Evolutionary conservation across 352 stramenopile species (phyloP).

Genomic region (Globisporangium perplexum): DNA sequence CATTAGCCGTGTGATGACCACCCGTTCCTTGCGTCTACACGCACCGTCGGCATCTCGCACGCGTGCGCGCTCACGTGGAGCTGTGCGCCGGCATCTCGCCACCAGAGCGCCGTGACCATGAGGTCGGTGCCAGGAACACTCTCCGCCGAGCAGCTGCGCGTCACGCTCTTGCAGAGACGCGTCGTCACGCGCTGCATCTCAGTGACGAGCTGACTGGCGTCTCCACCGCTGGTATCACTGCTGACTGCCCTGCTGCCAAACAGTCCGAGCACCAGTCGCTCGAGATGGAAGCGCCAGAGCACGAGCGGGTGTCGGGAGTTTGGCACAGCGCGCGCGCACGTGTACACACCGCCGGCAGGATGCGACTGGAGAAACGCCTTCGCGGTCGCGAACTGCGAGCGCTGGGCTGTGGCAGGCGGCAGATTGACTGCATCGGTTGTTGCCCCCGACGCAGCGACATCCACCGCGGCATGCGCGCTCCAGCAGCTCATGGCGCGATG

Average conservation of each 20-base stretch:
- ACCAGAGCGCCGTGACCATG: slow-evolving; percentile 72
- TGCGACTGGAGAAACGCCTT: slow-evolving; percentile 47
- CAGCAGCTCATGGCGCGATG: slow-evolving; percentile 2
- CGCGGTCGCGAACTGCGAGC: slow-evolving; percentile 11
- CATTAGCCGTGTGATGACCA: not conserved
- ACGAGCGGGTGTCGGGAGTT: slow-evolving; percentile 16
- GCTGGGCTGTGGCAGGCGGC: not conserved
- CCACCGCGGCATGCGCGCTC: not conserved
- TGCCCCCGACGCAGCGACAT: not conserved
- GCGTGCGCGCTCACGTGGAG: slow-evolving; percentile 43
- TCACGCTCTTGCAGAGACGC: slow-evolving; percentile 1
- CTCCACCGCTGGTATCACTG: not conserved
- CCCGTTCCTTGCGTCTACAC: slow-evolving; percentile 1
- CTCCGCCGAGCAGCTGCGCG: slow-evolving; percentile 6
- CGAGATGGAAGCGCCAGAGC: slow-evolving; percentile 55
- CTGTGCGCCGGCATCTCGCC: slow-evolving; percentile 1
- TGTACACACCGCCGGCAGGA: slow-evolving; percentile 48
- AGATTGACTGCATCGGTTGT: not conserved
- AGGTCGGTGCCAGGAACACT: slow-evolving; percentile 18
- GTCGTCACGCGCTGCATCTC: slow-evolving; percentile 15
- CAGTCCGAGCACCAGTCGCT: slow-evolving; percentile 26
- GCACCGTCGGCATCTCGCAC: slow-evolving; percentile 40
- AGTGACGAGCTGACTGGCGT: not conserved
- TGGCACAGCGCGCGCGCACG: slow-evolving; percentile 32
- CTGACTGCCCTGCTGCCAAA: not conserved